These are phyloP conservation scores for Sabuloglossum arenarium DNA, from an alignment of 495 filamentous ascomycete genomes.

Conservation along the genomic window DNA sequence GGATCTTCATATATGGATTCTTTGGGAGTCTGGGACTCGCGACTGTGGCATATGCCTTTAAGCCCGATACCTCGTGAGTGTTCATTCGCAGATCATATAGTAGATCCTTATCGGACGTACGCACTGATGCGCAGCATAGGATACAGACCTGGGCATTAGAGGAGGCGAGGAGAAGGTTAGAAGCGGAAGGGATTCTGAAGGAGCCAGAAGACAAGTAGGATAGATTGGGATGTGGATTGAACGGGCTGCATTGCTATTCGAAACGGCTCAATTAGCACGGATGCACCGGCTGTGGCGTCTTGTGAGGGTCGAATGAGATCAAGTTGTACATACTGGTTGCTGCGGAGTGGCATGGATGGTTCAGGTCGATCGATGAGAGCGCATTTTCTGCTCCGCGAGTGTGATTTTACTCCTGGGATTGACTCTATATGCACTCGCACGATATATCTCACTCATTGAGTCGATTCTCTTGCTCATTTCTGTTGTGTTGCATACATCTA, in stretches of 20 bases:
- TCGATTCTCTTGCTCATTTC: background rate
- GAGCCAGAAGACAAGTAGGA: conserved; percentile 30
- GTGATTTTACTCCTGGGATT: background rate
- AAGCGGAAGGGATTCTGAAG: conserved; percentile 81
- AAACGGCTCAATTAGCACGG: background rate
- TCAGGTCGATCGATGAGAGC: background rate
- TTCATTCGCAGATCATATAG: conserved; percentile 4
- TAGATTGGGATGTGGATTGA: background rate
- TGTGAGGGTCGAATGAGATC: background rate
- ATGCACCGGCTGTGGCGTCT: background rate
- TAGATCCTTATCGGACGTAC: background rate
- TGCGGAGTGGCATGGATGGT: background rate
- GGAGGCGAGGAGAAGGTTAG: conserved; percentile 80
- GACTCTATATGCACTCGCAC: background rate
- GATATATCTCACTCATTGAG: background rate
- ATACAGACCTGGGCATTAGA: conserved; percentile 99
- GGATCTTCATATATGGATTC: conserved; percentile 70
- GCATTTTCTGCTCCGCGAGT: background rate
- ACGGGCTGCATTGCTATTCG: background rate
- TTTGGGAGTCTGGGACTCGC: conserved; percentile 59
- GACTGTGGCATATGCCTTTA: conserved; percentile 75
- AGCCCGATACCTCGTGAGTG: conserved; percentile 95
- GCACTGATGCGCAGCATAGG: conserved; percentile 24
- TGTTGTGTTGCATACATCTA: too few species aligned
- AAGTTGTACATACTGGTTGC: background rate